Evolutionary conservation across 2,329 filamentous ascomycete genomes (phyloP).

Genomic region (Paecilomyces dactylethromorphus): DNA sequence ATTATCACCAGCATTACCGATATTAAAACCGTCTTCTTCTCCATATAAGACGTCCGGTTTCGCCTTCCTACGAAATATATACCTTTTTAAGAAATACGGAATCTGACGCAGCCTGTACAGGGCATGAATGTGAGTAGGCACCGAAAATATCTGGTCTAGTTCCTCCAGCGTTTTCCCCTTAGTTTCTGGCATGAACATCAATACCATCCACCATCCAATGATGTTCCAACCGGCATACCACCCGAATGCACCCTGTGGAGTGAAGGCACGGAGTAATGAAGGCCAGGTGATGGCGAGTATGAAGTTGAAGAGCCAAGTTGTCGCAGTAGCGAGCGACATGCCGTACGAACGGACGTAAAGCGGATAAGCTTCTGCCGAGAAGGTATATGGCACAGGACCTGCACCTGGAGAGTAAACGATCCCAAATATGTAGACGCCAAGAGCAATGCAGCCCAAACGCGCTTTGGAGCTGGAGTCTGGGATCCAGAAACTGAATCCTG

Average conservation of each 20-base stretch:
- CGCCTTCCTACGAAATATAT: constrained; percentile 34
- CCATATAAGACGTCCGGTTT: constrained; percentile 29
- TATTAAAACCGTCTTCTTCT: constrained; percentile 16
- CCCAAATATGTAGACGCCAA: constrained; percentile 40
- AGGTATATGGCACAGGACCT: constrained; percentile 60
- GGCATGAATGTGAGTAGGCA: constrained; percentile 41
- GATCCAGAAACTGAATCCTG: constrained; percentile 49
- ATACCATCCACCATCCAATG: constrained; percentile 40
- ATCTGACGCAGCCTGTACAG: constrained; percentile 33
- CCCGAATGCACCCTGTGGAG: constrained; percentile 46
- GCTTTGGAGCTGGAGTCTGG: constrained; percentile 29
- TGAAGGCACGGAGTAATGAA: constrained; percentile 42
- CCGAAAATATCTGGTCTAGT: constrained; percentile 49
- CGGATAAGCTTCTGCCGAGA: constrained; percentile 61
- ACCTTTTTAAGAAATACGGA: constrained; percentile 28
- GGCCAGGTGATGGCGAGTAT: constrained; percentile 50
- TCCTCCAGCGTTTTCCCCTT: constrained; percentile 40
- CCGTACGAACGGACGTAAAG: constrained; percentile 56
- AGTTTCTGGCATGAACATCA: constrained; percentile 36
- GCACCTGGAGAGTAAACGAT: constrained; percentile 50
- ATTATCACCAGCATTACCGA: neutral
- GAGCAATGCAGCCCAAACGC: constrained; percentile 34
- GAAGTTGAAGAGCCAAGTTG: constrained; percentile 54
- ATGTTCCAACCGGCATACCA: constrained; percentile 42
- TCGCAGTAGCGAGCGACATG: constrained; percentile 59